phyloP scores from a whole-genome alignment of 345 rosid species.

The Aethionema arabicum region DNA sequence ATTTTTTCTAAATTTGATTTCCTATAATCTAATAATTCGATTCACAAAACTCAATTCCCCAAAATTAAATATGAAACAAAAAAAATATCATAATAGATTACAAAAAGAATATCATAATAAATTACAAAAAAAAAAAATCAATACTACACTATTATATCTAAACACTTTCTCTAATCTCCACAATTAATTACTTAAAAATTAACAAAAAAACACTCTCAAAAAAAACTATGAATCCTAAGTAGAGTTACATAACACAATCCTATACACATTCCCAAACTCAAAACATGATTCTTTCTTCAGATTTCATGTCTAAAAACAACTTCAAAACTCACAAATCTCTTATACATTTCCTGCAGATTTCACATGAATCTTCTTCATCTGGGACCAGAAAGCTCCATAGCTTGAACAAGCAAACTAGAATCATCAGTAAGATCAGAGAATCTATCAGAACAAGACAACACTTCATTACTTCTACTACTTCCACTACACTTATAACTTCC shows the following conservation, averaged over 20 bases:
- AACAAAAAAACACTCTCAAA: not conserved
- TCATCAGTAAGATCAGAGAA: constrained; percentile 97
- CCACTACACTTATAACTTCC: constrained; percentile 27
- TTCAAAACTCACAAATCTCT: constrained; percentile 10
- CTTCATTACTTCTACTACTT: constrained; percentile 58
- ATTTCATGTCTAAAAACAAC: constrained; percentile 19
- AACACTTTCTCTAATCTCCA: constrained; percentile 1
- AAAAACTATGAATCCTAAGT: constrained; percentile 9
- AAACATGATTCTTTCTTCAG: not conserved
- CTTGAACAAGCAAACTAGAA: constrained; percentile 86
- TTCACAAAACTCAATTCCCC: constrained; percentile 14
- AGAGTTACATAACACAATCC: constrained; percentile 26
- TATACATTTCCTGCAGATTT: constrained; percentile 8
- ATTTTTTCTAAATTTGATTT: too few species aligned
- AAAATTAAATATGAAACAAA: not conserved
- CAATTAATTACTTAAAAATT: not conserved
- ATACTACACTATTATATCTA: not conserved
- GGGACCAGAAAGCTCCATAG: constrained; percentile 99
- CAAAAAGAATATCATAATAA: not conserved
- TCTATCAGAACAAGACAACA: constrained; percentile 78
- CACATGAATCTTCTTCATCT: constrained; percentile 46
- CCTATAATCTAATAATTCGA: too few species aligned
- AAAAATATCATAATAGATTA: too few species aligned
- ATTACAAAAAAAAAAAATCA: constrained; percentile 13
- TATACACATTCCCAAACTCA: constrained; percentile 29